phyloP scores from a whole-genome alignment of 2,329 filamentous ascomycete species.

The Xylariaceae sp. region DNA sequence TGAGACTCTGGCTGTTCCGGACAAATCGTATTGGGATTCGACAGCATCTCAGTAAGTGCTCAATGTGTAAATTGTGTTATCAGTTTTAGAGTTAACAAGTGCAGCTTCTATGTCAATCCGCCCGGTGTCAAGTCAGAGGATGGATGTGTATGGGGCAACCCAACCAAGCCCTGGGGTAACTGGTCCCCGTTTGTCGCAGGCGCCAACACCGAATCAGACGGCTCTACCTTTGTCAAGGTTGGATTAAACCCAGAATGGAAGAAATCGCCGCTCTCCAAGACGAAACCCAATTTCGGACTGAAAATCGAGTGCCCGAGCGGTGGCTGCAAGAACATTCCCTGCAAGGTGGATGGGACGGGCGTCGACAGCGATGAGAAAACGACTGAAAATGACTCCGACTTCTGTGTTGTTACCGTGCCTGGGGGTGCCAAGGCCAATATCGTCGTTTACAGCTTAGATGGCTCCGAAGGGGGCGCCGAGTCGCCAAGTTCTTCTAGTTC shows the following conservation, averaged over 20 bases:
- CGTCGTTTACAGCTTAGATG: conserved; percentile 59
- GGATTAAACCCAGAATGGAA: conserved; percentile 79
- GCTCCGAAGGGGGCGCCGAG: conserved; percentile 41
- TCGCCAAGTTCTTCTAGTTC: conserved; percentile 30
- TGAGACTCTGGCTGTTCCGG: conserved; percentile 71
- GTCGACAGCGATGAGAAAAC: conserved; percentile 58
- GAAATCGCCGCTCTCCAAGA: conserved; percentile 54
- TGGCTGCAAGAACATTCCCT: conserved; percentile 74
- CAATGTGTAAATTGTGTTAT: neutral
- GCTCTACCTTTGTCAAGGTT: conserved; percentile 73
- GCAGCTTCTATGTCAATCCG: conserved; percentile 76
- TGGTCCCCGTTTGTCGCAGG: conserved; percentile 79
- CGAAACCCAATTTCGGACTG: conserved; percentile 67
- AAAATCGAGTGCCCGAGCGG: conserved; percentile 69
- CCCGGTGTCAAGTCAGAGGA: conserved; percentile 63
- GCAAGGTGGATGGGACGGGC: conserved; percentile 67
- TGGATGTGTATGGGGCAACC: conserved; percentile 73
- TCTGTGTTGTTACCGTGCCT: conserved; percentile 77
- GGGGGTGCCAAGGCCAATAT: conserved; percentile 68
- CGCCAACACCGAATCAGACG: conserved; percentile 67
- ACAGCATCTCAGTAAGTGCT: conserved; percentile 73
- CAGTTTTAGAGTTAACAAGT: conserved; percentile 16
- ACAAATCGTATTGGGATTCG: conserved; percentile 67
- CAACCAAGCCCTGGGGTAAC: conserved; percentile 67
- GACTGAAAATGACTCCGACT: conserved; percentile 69